Base-by-base conservation (phyloP, 495 filamentous ascomycete genomes). In the Neurospora cerealis region DNA sequence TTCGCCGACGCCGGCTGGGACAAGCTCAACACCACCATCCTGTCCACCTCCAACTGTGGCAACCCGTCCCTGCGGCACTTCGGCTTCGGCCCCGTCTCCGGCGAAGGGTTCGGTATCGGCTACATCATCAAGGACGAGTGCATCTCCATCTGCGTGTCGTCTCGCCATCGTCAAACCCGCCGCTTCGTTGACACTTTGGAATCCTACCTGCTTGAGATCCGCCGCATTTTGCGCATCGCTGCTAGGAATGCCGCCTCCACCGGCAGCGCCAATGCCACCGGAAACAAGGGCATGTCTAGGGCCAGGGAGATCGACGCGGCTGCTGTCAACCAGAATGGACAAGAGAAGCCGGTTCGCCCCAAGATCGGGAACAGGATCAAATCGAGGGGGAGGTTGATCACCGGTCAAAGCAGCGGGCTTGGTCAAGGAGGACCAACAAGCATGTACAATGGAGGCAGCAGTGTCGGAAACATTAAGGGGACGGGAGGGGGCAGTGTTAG, bases 51-150 rank as follows among this genome's bases (percentile, higher is more conserved):
- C n/a, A 99, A 99, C 84, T 99, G 96, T 83, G 96, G 96, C 72
- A 99, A 99, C 83, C 96, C 96, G 3, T 95, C 92, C n/a, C 88
- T 99, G 17, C 91, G 96, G 1, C 93, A 97, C 69, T 99, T 99
- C 77, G 96, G 96, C 13, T 99, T 99, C 82, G 96, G 96, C 0
- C 96, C 96, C 4, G 96, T 94, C 0, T 95, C 92, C 4, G 95
- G 91, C 37, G 96, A 98, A 71, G 96, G 96, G 0, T 98, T 98
- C 80, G 96, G 96, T 15, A 97, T 99, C 72, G 96, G 96, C 15
- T 99, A 99, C 82, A 98, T 99, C 77, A 98, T 99, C 88, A 99
- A 99, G 82, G 95, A 97, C 78, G 95, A 97, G 44, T 87, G 88
- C 69, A 91, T 99, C 77, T 93, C 90, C 40, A 96, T 99, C 80